Evolutionary conservation across 192 early-diverging fungal genomes (phyloP).

Genomic region (Backusella mclennaniae): DNA sequence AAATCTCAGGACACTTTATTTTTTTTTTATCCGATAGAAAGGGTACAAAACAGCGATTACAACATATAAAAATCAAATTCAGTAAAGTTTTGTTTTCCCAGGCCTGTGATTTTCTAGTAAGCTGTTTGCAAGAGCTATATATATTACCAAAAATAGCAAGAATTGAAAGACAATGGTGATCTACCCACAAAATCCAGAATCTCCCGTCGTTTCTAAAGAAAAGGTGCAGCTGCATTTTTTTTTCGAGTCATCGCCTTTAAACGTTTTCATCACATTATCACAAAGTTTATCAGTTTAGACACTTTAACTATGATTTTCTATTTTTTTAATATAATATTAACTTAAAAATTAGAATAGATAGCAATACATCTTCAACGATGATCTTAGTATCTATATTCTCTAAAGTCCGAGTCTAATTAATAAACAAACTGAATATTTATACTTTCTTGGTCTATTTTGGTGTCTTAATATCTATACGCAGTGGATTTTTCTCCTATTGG

Average conservation of each 20-base stretch:
- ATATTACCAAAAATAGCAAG: background rate
- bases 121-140: background rate
- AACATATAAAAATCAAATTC: background rate
- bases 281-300: background rate
- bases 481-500: slow-evolving; percentile 1
- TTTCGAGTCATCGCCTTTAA: background rate
- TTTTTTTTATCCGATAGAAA: slow-evolving; percentile 2
- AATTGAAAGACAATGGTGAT: background rate
- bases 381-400: background rate
- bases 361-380: background rate
- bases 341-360: background rate
- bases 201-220: background rate
- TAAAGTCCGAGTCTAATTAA: background rate
- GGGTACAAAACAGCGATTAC: background rate
- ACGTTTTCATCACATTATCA: background rate
- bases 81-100: background rate
- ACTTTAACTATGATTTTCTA: background rate
- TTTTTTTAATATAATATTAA: background rate
- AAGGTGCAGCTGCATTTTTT: background rate
- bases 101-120: background rate
- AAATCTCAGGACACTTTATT: background rate
- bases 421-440: background rate
- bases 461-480: background rate
- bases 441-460: background rate
- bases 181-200: background rate